Conservation (phyloP, 345 rosid species). For the Nephelium lappaceum region DNA sequence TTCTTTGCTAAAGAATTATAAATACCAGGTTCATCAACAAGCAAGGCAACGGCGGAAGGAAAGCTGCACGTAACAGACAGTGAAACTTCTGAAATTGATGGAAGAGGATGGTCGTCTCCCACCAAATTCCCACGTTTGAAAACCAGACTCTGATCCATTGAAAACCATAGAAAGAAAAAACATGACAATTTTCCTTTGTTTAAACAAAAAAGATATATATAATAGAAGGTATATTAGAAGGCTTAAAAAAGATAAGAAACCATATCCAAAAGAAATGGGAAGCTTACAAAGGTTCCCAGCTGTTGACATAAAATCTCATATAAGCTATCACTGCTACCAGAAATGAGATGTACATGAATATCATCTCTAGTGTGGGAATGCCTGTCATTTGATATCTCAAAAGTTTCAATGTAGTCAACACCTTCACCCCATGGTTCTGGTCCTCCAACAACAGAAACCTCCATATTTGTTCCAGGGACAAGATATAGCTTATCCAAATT, state of each 20-base stretch:
- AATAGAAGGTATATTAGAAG: background rate
- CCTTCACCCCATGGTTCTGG: conserved; percentile 79
- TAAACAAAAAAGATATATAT: background rate
- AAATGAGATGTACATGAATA: conserved; percentile 45
- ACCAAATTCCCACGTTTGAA: conserved; percentile 84
- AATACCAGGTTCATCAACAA: conserved; percentile 92
- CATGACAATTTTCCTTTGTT: conserved; percentile 19
- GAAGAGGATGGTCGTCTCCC: conserved; percentile 79
- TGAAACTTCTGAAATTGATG: conserved; percentile 64
- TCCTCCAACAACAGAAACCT: conserved; percentile 77
- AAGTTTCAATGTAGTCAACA: conserved; percentile 59
- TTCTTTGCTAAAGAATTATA: background rate
- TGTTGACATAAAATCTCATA: conserved; percentile 66
- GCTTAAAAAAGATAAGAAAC: background rate
- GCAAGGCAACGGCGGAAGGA: conserved; percentile 71
- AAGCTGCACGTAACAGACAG: conserved; percentile 62
- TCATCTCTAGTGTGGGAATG: conserved; percentile 38
- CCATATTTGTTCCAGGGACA: conserved; percentile 81
- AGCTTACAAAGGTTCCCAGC: conserved; percentile 73
- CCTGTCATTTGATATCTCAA: conserved; percentile 49
- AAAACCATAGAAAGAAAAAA: conserved; percentile 29
- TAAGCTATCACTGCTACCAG: conserved; percentile 44
- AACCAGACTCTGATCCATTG: conserved; percentile 56
- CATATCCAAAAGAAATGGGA: conserved; percentile 3
- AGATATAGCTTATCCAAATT: conserved; percentile 61